A percentile compares a stretch with the other conserved stretches of the same genome.
Conservation (phyloP, 495 filamentous ascomycete species). For the Penicillium roqueforti region DNA sequence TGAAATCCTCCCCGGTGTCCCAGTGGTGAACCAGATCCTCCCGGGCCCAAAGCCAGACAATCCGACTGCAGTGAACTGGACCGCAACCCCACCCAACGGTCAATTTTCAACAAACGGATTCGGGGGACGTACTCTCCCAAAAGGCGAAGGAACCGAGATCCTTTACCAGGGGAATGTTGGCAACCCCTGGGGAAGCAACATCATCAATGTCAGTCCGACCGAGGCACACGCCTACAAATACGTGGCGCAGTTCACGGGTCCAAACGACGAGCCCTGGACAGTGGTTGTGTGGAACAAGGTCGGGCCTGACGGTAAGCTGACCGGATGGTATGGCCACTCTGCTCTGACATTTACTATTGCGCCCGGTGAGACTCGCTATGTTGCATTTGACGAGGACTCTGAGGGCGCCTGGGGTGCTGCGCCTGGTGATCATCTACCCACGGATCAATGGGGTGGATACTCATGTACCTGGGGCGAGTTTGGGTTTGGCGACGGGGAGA, state of each 20-base stretch:
- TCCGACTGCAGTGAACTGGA: conserved; percentile 21
- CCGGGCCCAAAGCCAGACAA: neutral
- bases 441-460: conserved; percentile 36
- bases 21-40: conserved; percentile 10
- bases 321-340: conserved; percentile 45
- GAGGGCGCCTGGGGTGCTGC: conserved; percentile 40
- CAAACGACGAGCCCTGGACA: conserved; percentile 33
- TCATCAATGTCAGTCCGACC: conserved; percentile 38
- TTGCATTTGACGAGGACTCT: conserved; percentile 48
- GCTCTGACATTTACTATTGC: conserved; percentile 42
- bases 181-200: conserved; percentile 52
- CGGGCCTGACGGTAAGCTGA: conserved; percentile 38
- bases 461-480: conserved; percentile 47
- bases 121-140: conserved; percentile 25
- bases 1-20: conserved; percentile 9
- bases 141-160: conserved; percentile 23
- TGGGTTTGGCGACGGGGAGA: conserved; percentile 34
- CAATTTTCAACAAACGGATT: conserved; percentile 26
- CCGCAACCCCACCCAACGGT: conserved; percentile 19
- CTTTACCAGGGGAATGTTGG: conserved; percentile 47
- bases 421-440: conserved; percentile 31
- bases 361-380: conserved; percentile 38
- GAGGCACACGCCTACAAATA: conserved; percentile 42
- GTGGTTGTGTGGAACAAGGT: conserved; percentile 54
- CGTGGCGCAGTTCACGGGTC: conserved; percentile 43